Base-by-base conservation (phyloP, 2,329 filamentous ascomycete genomes). In the Chrysoporthe austroafricana region DNA sequence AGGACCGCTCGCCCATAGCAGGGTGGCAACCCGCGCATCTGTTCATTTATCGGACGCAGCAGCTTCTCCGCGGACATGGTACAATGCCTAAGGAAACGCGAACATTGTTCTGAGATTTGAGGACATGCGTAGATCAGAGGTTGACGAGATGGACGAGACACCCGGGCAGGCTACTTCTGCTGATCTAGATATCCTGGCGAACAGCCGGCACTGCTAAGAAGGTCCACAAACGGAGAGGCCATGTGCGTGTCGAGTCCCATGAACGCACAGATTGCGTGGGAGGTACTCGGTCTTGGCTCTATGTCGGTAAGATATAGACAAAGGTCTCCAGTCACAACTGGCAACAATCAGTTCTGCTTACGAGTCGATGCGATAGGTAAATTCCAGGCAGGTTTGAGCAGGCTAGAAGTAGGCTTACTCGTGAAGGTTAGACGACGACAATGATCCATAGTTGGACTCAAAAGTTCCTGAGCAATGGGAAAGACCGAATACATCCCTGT, bases 11-110 rank as follows among this genome's bases (percentile, higher is more conserved):
- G 18, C 44, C 26, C 18, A 46, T 9, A 18, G 14, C 36, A 43
- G 32, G 42, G n/a, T 52, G 36, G 65, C 36, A 59, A 62, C 32
- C 60, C 44, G 48, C 26, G 64, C 9, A 34, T 39, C 34, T 16
- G 26, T 39, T 50, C 50, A n/a, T 26, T 34, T 62, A 44, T 26
- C 43, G 42, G 36, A 59, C 34, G 57, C 52, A 59, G 39, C 60
- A 58, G 54, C 54, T 21, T 58, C 39, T 44, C 54, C 61, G 39
- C 61, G 21, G 48, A 9, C 39, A 42, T 16, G 26, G 5, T 26
- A 16, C 26, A 58, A 39, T 56, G 11, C 36, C 61, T 18, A 34
- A 26, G 26, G 5, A 16, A 16, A 54, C 16, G 26, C 32, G 26
- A 34, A 4, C 2, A 16, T 6, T 34, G 26, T 54, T 39, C 21